phyloP scores from a whole-genome alignment of 1,284 basidiomycete species.

The Sparassis latifolia region DNA sequence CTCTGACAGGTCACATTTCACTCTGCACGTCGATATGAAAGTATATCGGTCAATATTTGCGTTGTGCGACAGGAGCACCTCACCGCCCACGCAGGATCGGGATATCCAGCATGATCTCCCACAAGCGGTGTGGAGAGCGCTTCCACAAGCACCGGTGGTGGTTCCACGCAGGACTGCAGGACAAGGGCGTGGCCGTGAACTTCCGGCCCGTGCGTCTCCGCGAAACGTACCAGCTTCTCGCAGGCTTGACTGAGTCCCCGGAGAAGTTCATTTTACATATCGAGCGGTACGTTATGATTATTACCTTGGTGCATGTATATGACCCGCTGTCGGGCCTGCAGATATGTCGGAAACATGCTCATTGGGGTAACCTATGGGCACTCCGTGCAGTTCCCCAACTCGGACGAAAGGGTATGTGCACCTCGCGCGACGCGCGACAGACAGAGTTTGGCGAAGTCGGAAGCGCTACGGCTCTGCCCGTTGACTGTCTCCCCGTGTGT shows the following conservation, averaged over 20 bases:
- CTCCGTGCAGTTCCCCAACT: no score
- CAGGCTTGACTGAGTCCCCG: slow-evolving; percentile 9
- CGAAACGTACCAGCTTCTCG: slow-evolving; percentile 11
- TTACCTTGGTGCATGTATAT: no score
- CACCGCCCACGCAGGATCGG: slow-evolving; percentile 10
- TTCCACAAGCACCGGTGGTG: slow-evolving; percentile 20
- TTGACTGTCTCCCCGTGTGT: no score
- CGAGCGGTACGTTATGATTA: slow-evolving; percentile 4
- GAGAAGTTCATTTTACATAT: slow-evolving; percentile 12
- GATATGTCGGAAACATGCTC: no score
- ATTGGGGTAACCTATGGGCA: no score
- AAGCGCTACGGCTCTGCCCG: no score
- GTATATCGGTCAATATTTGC: slow-evolving; percentile 15
- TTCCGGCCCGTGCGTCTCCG: slow-evolving; percentile 12
- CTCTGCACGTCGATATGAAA: slow-evolving; percentile 5
- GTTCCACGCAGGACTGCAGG: slow-evolving; percentile 17
- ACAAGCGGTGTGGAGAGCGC: slow-evolving; percentile 14
- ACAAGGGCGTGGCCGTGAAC: slow-evolving; percentile 8
- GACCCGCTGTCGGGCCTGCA: no score
- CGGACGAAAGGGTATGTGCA: no score
- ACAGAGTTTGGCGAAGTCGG: no score
- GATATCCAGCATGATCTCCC: slow-evolving; percentile 12
- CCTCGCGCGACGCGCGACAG: no score
- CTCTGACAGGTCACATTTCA: slow-evolving; percentile 34
- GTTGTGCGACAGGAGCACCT: background rate